phyloP scores from a whole-genome alignment of 805 yeast genomes.

The Ogataea kodamae region DNA sequence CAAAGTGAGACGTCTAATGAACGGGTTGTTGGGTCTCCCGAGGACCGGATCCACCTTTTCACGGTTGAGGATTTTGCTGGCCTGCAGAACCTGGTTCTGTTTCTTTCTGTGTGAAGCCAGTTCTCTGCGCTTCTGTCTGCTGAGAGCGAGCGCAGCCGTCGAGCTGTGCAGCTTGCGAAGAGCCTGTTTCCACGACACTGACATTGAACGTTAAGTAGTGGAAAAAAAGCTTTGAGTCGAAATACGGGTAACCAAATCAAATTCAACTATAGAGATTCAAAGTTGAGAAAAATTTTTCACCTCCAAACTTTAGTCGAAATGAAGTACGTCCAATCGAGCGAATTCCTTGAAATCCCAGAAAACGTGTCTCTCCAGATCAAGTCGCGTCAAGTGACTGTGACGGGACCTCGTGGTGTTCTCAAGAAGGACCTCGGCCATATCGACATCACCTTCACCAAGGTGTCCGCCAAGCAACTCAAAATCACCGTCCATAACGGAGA shows the following conservation, averaged over 20 bases:
- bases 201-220: too few relatives aligned
- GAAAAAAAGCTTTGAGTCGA: too few relatives aligned
- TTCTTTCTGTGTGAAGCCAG: conserved; percentile 17
- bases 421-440: conserved; percentile 90
- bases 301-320: conserved; percentile 27
- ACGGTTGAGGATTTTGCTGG: conserved; percentile 9
- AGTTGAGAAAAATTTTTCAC: conserved; percentile 10
- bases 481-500: conserved; percentile 97
- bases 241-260: too few relatives aligned
- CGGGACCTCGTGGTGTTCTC: conserved; percentile 97
- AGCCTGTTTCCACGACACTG: conserved; percentile 5
- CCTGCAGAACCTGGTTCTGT: conserved; percentile 17
- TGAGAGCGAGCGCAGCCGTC: conserved; percentile 7
- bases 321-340: conserved; percentile 64
- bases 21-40: conserved; percentile 65
- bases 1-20: conserved; percentile 62
- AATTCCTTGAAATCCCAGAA: conserved; percentile 70
- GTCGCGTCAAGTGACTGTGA: conserved; percentile 84
- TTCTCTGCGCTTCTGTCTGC: conserved; percentile 14
- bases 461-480: conserved; percentile 69
- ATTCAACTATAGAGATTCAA: not conserved
- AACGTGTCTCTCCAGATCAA: conserved; percentile 89
- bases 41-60: conserved; percentile 77
- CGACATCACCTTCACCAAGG: conserved; percentile 87
- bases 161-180: conserved; percentile 14